phyloP scores from a whole-genome alignment of 352 stramenopile species.

The Pythium aristosporum region DNA sequence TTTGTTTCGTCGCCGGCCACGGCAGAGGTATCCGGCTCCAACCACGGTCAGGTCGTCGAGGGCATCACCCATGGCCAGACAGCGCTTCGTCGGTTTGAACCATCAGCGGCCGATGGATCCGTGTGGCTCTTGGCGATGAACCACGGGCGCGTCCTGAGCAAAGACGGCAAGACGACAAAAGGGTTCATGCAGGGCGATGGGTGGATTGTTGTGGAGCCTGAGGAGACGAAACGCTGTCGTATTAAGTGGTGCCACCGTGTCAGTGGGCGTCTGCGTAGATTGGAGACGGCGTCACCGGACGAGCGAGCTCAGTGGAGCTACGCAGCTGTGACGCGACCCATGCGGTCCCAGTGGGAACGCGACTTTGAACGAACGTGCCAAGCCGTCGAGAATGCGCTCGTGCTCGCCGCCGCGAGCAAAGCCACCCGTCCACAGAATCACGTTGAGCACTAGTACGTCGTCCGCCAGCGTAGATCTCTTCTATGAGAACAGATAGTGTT shows the following conservation, averaged over 20 bases:
- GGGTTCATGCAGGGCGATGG: neutral
- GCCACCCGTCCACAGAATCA: too few species aligned
- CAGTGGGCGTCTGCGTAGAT: neutral
- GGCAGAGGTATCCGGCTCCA: neutral
- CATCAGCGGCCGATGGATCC: neutral
- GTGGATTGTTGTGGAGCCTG: conserved; percentile 1
- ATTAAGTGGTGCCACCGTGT: conserved; percentile 12
- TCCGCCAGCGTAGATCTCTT: too few species aligned
- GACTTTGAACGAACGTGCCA: conserved; percentile 2
- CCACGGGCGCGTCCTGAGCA: neutral
- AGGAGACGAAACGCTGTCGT: neutral
- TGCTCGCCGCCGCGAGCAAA: neutral
- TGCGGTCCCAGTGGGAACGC: conserved; percentile 6
- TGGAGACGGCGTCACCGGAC: neutral
- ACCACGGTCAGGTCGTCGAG: conserved; percentile 5
- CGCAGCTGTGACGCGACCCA: neutral
- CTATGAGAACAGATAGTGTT: neutral
- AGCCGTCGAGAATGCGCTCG: conserved; percentile 8
- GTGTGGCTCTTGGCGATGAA: conserved; percentile 5
- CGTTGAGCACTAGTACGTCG: too few species aligned
- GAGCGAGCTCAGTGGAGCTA: conserved; percentile 11
- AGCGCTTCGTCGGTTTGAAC: conserved; percentile 1
- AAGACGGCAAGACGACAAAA: neutral
- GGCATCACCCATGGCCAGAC: conserved; percentile 9
- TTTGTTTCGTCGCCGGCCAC: conserved; percentile 3